Conservation (phyloP, 345 rosid species). For the Sonneratia caseolaris region DNA sequence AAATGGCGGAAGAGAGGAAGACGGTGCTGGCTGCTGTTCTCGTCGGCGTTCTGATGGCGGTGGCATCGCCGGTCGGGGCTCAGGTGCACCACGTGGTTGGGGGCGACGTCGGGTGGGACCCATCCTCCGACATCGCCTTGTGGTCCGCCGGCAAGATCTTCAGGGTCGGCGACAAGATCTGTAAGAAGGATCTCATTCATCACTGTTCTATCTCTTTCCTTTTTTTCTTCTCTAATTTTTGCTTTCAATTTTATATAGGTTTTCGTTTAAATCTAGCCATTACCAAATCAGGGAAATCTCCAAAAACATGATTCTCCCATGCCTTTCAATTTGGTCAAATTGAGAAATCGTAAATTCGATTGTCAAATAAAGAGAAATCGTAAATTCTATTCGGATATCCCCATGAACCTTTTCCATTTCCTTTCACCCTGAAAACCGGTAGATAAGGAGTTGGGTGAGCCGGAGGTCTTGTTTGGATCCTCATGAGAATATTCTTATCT, state of each 20-base stretch:
- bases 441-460: too few species aligned
- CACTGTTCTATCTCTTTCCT: not conserved
- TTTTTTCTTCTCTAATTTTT: not conserved
- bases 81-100: slow-evolving; percentile 58
- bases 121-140: slow-evolving; percentile 23
- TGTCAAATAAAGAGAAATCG: not conserved
- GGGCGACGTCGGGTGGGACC: slow-evolving; percentile 64
- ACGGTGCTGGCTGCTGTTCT: slow-evolving; percentile 2
- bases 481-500: too few species aligned
- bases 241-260: too few species aligned
- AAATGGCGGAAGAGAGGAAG: slow-evolving; percentile 9
- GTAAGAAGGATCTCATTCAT: slow-evolving; percentile 21
- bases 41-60: slow-evolving; percentile 8
- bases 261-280: not conserved
- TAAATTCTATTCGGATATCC: too few species aligned
- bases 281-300: not conserved
- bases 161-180: slow-evolving; percentile 52
- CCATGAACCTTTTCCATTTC: too few species aligned
- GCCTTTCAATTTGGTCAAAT: too few species aligned
- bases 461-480: too few species aligned
- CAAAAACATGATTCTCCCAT: not conserved
- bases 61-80: slow-evolving; percentile 21
- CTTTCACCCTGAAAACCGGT: too few species aligned
- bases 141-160: slow-evolving; percentile 45
- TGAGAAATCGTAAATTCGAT: too few species aligned